phyloP scores from a whole-genome alignment of 768 basidiomycete species.

The Auriscalpium orientale region DNA sequence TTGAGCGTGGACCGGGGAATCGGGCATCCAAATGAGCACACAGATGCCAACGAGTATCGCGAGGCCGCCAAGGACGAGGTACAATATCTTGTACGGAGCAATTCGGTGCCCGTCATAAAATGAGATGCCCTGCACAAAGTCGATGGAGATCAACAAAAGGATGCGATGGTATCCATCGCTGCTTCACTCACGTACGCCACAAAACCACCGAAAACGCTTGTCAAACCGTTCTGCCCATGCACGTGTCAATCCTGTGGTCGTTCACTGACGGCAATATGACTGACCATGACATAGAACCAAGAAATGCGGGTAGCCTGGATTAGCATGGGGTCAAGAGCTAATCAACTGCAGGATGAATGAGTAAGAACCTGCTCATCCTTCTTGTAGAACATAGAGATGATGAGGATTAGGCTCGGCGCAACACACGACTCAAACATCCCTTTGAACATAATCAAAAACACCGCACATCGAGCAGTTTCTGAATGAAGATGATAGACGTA shows the following conservation, averaged over 20 bases:
- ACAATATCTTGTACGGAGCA: constrained; percentile 56
- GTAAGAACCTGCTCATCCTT: constrained; percentile 49
- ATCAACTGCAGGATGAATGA: neutral
- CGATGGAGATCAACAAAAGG: neutral
- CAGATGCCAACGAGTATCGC: constrained; percentile 50
- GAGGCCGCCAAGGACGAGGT: constrained; percentile 50
- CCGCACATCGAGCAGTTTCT: neutral
- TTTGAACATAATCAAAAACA: constrained; percentile 14
- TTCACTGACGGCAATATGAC: neutral
- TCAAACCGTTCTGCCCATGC: constrained; percentile 43
- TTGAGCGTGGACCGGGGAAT: constrained; percentile 54
- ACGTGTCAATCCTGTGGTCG: neutral
- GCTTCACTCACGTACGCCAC: constrained; percentile 44
- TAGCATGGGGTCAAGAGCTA: neutral
- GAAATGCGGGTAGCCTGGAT: constrained; percentile 46
- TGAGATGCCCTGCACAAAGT: constrained; percentile 39
- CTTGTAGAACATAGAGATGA: constrained; percentile 63
- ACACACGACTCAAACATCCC: constrained; percentile 67
- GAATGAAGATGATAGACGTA: constrained; percentile 14
- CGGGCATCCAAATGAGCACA: constrained; percentile 55
- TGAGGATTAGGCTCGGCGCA: constrained; percentile 52
- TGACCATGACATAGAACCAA: constrained; percentile 63
- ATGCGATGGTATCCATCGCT: neutral
- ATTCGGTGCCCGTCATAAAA: constrained; percentile 40
- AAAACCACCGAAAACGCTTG: constrained; percentile 54